phyloP scores from a whole-genome alignment of 768 basidiomycete species.

The Hericium rajendrae region DNA sequence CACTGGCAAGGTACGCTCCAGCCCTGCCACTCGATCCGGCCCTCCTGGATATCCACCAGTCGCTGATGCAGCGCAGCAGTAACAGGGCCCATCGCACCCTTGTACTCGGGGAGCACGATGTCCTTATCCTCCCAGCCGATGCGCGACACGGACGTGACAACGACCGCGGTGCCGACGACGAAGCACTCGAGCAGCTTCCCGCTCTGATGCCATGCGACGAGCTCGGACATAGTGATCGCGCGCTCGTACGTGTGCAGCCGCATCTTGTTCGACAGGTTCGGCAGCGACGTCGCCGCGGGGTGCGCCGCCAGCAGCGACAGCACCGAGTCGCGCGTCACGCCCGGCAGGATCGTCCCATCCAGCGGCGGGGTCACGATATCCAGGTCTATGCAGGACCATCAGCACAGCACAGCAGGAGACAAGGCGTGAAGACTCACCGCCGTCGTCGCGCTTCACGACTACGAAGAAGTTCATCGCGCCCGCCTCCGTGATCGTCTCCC shows the following conservation, averaged over 20 bases:
- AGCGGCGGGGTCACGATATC: constrained; percentile 86
- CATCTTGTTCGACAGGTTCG: constrained; percentile 34
- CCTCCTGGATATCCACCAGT: constrained; percentile 73
- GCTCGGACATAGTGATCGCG: constrained; percentile 33
- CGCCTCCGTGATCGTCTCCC: constrained; percentile 26
- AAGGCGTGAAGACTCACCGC: constrained; percentile 13
- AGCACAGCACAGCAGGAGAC: not conserved
- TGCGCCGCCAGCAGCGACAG: constrained; percentile 64
- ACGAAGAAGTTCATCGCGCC: constrained; percentile 45
- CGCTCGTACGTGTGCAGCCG: constrained; percentile 33
- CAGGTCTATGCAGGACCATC: constrained; percentile 30
- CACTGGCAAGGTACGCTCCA: constrained; percentile 47
- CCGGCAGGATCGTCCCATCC: constrained; percentile 87
- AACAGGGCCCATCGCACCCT: constrained; percentile 33
- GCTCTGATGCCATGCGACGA: constrained; percentile 34
- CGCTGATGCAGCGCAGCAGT: constrained; percentile 62
- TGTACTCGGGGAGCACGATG: constrained; percentile 16
- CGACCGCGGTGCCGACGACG: constrained; percentile 75
- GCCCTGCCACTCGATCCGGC: constrained; percentile 45
- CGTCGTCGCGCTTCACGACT: constrained; percentile 32
- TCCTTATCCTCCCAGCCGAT: constrained; percentile 47
- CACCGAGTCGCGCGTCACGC: constrained; percentile 83
- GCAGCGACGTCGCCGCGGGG: constrained; percentile 28
- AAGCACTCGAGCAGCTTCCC: constrained; percentile 75
- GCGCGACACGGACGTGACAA: constrained; percentile 60